phyloP scores from a whole-genome alignment of 164 flowering plant genomes.

The Liriodendron chinense region DNA sequence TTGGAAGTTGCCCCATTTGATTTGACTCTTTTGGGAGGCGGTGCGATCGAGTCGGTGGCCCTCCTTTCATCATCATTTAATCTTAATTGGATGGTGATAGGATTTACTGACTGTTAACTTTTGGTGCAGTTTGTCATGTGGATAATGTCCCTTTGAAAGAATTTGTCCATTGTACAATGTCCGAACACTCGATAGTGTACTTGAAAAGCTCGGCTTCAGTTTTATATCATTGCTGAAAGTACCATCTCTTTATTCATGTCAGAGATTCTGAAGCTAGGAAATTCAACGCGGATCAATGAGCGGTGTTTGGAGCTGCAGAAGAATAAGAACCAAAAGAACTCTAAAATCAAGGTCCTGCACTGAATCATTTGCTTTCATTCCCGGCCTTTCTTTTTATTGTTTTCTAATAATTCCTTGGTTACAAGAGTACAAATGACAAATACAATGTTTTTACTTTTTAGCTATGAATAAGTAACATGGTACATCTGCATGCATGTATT shows the following conservation, averaged over 20 bases:
- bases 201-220: background rate
- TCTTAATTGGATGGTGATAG: background rate
- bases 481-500: too few relatives aligned
- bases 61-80: background rate
- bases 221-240: background rate
- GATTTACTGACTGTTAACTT: background rate
- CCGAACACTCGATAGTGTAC: background rate
- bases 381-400: background rate
- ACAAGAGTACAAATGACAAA: too few relatives aligned
- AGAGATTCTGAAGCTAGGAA: slow-evolving; percentile 80
- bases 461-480: too few relatives aligned
- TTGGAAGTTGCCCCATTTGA: background rate
- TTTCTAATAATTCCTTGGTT: background rate
- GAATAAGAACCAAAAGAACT: slow-evolving; percentile 48
- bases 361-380: background rate
- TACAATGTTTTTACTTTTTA: too few relatives aligned
- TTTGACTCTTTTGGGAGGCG: background rate
- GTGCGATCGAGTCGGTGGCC: background rate
- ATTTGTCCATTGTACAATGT: background rate
- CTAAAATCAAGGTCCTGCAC: slow-evolving; percentile 60
- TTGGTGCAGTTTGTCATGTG: background rate
- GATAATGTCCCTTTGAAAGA: background rate
- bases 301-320: slow-evolving; percentile 89
- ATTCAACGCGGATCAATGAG: slow-evolving; percentile 62
- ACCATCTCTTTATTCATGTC: slow-evolving; percentile 10